phyloP scores from a whole-genome alignment of 768 basidiomycete species.

The Termitomyces sp. region DNA sequence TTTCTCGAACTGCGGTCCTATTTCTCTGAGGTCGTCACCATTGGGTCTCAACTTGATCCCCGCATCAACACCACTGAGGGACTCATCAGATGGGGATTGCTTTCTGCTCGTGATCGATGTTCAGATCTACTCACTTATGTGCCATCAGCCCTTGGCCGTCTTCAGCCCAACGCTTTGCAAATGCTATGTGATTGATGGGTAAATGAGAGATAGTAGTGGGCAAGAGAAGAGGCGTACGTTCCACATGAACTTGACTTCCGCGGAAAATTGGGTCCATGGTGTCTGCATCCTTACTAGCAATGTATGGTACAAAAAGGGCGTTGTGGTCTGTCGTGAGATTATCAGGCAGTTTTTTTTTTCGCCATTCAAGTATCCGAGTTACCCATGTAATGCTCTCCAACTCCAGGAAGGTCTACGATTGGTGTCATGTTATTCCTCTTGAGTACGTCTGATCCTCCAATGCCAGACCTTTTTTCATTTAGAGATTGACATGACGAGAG shows the following conservation, averaged over 20 bases:
- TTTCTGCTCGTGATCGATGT: neutral
- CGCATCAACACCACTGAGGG: constrained; percentile 41
- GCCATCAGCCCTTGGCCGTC: constrained; percentile 32
- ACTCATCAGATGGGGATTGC: neutral
- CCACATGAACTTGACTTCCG: constrained; percentile 29
- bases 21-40: constrained; percentile 38
- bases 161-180: constrained; percentile 11
- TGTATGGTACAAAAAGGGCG: constrained; percentile 29
- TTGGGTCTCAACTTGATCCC: constrained; percentile 12
- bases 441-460: constrained; percentile 51
- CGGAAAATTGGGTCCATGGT: constrained; percentile 46
- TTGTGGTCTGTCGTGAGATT: constrained; percentile 32
- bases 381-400: constrained; percentile 68
- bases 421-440: constrained; percentile 40
- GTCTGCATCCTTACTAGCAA: constrained; percentile 38
- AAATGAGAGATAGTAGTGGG: neutral
- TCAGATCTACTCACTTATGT: constrained; percentile 36
- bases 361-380: neutral
- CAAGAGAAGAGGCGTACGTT: constrained; percentile 27
- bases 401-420: constrained; percentile 66
- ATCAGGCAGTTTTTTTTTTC: neutral
- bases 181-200: constrained; percentile 4
- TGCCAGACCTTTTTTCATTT: constrained; percentile 44
- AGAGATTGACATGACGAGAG: neutral
- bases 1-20: constrained; percentile 43